Conservation (phyloP, 163 green algal species). For the Prototheca stagnorum region DNA sequence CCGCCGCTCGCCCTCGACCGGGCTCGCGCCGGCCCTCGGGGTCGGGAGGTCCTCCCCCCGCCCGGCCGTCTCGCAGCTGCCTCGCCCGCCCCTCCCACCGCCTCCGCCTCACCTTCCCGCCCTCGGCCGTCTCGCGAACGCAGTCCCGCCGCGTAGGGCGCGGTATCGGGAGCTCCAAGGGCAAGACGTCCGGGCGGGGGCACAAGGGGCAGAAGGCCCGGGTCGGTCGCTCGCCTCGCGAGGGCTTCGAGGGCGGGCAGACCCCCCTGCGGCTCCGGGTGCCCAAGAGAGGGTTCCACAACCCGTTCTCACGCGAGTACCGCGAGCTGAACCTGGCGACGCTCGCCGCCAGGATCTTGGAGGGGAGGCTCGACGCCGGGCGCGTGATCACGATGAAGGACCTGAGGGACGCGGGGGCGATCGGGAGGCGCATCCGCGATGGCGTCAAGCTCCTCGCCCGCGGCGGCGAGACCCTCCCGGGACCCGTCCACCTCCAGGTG, state of each 20-base stretch:
- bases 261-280: constrained; percentile 45
- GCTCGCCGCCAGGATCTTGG: constrained; percentile 26
- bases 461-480: constrained; percentile 15
- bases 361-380: constrained; percentile 31
- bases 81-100: too few species aligned
- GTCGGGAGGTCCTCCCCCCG: too few species aligned
- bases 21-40: too few species aligned
- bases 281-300: constrained; percentile 55
- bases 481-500: constrained; percentile 33
- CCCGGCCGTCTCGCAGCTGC: too few species aligned
- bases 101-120: too few species aligned
- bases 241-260: constrained; percentile 67
- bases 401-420: constrained; percentile 26
- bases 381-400: constrained; percentile 64
- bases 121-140: too few species aligned
- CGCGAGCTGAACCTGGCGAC: constrained; percentile 29
- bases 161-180: constrained; percentile 56
- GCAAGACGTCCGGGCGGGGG: constrained; percentile 65
- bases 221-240: constrained; percentile 22
- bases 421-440: constrained; percentile 33
- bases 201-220: constrained; percentile 74
- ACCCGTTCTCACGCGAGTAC: constrained; percentile 27
- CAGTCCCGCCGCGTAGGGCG: too few species aligned
- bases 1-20: too few species aligned
- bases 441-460: constrained; percentile 58